These are phyloP conservation scores for Flaveria sonorensis DNA, from an alignment of 129 eudicot genomes.

Conservation along the genomic window DNA sequence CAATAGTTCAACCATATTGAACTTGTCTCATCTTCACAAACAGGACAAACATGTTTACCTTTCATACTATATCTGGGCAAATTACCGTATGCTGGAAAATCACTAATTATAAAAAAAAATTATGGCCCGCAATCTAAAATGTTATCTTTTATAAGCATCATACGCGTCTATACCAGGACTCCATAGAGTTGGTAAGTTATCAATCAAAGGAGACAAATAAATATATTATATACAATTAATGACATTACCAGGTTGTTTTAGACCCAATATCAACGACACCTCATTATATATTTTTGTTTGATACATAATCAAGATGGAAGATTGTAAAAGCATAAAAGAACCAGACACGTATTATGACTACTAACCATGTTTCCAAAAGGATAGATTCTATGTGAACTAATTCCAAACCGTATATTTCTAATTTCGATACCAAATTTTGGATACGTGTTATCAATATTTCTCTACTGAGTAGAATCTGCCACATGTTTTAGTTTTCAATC, in stretches of 20 bases:
- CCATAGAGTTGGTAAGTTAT: background rate
- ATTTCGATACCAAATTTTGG: background rate
- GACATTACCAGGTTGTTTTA: constrained; percentile 6
- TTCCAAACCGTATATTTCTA: background rate
- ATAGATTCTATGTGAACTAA: background rate
- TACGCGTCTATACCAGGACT: background rate
- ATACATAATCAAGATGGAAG: background rate
- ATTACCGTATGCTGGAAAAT: too few relatives aligned
- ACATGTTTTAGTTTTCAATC: too few relatives aligned
- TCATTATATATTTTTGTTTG: too few relatives aligned
- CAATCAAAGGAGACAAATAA: background rate
- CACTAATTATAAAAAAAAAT: too few relatives aligned
- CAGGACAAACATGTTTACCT: too few relatives aligned
- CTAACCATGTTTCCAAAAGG: background rate
- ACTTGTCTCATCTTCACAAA: too few relatives aligned
- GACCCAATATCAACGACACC: background rate
- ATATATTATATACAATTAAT: too few relatives aligned
- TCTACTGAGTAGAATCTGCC: too few relatives aligned
- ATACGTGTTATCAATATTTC: too few relatives aligned
- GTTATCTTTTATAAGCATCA: background rate
- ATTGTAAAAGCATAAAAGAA: background rate
- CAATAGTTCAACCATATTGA: too few relatives aligned
- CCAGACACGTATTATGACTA: background rate
- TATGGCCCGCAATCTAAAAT: background rate
- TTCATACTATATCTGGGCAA: too few relatives aligned